Evolutionary conservation across 805 yeast species (phyloP).

Genomic region (Aciculoconidium aculeatum): DNA sequence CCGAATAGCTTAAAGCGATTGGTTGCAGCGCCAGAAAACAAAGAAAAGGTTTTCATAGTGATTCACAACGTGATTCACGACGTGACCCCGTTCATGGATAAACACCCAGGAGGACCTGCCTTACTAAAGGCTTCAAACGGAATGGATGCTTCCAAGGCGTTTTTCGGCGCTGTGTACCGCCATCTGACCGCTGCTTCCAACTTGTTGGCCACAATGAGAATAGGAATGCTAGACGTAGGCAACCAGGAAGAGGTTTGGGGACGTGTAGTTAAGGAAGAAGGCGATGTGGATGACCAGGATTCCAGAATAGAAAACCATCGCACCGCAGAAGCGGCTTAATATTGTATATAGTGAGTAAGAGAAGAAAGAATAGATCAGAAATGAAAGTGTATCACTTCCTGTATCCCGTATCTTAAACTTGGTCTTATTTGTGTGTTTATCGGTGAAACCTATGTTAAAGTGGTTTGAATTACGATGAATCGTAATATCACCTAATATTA

Average conservation of each 20-base stretch:
- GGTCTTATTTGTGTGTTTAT: too few species aligned
- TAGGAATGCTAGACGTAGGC: slow-evolving; percentile 78
- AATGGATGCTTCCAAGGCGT: slow-evolving; percentile 89
- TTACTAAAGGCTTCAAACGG: slow-evolving; percentile 78
- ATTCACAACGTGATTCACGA: slow-evolving; percentile 92
- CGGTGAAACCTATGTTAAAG: too few species aligned
- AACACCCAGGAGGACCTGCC: slow-evolving; percentile 91
- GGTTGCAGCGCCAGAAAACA: slow-evolving; percentile 29
- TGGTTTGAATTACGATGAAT: too few species aligned
- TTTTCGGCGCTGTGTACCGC: slow-evolving; percentile 89
- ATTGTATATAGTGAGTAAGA: too few species aligned
- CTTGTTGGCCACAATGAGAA: slow-evolving; percentile 86
- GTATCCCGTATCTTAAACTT: too few species aligned
- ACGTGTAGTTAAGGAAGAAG: slow-evolving; percentile 62
- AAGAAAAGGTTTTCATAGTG: slow-evolving; percentile 61
- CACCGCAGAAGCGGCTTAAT: slow-evolving; percentile 34
- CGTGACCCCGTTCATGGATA: slow-evolving; percentile 81
- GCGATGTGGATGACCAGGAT: slow-evolving; percentile 31
- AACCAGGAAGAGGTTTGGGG: slow-evolving; percentile 81
- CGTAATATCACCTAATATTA: too few species aligned
- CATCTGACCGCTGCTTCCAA: slow-evolving; percentile 94
- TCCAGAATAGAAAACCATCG: slow-evolving; percentile 15
- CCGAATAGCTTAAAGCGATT: slow-evolving; percentile 41
- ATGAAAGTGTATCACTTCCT: too few species aligned
- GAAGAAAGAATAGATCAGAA: slow-evolving; percentile 1